Base-by-base conservation (phyloP, 495 filamentous ascomycete genomes). In the Hyaloscypha hepaticicola region DNA sequence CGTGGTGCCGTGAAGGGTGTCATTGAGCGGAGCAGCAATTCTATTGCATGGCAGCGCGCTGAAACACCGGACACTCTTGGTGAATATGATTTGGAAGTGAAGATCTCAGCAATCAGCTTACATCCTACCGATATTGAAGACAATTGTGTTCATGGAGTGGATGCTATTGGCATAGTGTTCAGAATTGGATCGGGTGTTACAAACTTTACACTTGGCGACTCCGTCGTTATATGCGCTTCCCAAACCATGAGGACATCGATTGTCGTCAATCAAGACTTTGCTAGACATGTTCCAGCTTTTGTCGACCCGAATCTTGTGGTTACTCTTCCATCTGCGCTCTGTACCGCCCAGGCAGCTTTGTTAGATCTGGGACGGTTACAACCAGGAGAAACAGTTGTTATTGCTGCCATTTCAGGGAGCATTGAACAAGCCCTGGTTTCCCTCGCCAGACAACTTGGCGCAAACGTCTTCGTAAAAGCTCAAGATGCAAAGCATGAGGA, bases 321-420 rank as follows among this genome's bases (percentile, higher is more conserved):
- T 12, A 64, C 61, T 6, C 53, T 64, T 8, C 61, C 51, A 22
- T 19, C 61, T 25, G 53, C 53, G n/a, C 28, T 62, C 3, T 62
- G 60, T 22, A 58, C 61, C 12, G 61, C 52, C 45, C 61, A 56
- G 27, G 51, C n/a, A 6, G 61, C 28, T 12, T 24, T 64, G 16
- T 28, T 48, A 24, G 53, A 56, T 49, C 28, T 64, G 55, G 61
- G 19, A 2, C 51, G 61, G 14, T 31, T 64, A 9, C 51, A 64
- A 57, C 11, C 24, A 21, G 69, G 67, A 22, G 75, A 79, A 38
- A 72, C 72, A 0, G 68, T 83, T 5, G 72, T 84, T 0, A 79
- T 83, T 38, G 79, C 80, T 55, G 69, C 76, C 12, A 79, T 73
- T 0, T 70, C 78, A 4, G 79, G 82, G 7, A 80, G 73, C 5